These are phyloP conservation scores for Aspergillus aculeatinus DNA, from an alignment of 2,329 filamentous ascomycete species.

Conservation along the genomic window DNA sequence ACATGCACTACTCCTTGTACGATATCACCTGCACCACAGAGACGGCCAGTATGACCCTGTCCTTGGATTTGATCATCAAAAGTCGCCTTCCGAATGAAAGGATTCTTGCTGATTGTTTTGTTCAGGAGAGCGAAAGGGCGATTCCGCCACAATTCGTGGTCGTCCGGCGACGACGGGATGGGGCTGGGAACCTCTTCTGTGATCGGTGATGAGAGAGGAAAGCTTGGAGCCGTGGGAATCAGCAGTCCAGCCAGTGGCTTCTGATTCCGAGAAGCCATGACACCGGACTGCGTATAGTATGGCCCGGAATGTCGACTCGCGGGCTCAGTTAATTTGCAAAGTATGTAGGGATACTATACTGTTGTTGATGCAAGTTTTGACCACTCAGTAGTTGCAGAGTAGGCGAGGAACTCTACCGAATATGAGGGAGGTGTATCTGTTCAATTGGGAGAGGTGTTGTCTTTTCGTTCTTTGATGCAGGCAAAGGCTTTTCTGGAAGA, in stretches of 20 bases:
- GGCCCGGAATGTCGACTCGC: neutral
- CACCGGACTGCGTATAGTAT: constrained; percentile 4
- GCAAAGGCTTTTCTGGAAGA: neutral
- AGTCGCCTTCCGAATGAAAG: constrained; percentile 10
- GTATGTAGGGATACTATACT: neutral
- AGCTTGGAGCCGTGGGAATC: constrained; percentile 34
- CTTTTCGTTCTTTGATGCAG: neutral
- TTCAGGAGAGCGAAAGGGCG: constrained; percentile 34
- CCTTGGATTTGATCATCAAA: neutral
- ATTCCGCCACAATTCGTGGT: constrained; percentile 26
- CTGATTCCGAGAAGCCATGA: constrained; percentile 25
- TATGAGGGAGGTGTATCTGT: neutral
- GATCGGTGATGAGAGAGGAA: constrained; percentile 47
- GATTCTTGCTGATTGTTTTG: constrained; percentile 24
- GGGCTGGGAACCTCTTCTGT: constrained; percentile 43
- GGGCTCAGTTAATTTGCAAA: neutral
- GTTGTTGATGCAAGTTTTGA: neutral
- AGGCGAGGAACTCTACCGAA: neutral
- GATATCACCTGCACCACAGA: neutral
- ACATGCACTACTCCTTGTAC: neutral
- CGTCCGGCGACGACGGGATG: constrained; percentile 34
- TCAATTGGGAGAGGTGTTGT: neutral
- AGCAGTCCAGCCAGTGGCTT: constrained; percentile 29
- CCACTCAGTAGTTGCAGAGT: neutral
- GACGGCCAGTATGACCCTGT: constrained; percentile 16